phyloP scores from a whole-genome alignment of 73 alveolate genomes.

The Paramecium primaurelia region DNA sequence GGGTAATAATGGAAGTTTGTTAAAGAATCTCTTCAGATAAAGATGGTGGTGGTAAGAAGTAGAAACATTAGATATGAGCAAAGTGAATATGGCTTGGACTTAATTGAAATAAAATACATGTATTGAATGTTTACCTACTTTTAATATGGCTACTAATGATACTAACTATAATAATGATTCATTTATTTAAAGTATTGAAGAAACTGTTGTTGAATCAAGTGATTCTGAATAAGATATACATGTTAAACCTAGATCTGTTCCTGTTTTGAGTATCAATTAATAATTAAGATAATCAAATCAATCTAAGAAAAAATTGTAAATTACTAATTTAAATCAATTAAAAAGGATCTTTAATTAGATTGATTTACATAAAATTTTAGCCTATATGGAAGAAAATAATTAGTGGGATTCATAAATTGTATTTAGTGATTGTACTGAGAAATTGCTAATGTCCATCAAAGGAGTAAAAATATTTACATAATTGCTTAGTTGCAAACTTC shows the following conservation, averaged over 20 bases:
- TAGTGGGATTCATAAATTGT: not conserved
- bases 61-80: slow-evolving; percentile 42
- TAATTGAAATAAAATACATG: slow-evolving; percentile 29
- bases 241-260: not conserved
- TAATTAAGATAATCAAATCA: not conserved
- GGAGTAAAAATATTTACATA: slow-evolving; percentile 4
- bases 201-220: slow-evolving; percentile 7
- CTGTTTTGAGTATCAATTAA: not conserved
- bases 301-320: not conserved
- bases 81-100: slow-evolving; percentile 52
- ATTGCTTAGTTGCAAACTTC: not conserved
- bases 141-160: not conserved
- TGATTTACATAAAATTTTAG: not conserved
- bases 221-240: slow-evolving; percentile 42
- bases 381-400: slow-evolving; percentile 17
- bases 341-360: not conserved
- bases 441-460: not conserved
- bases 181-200: not conserved
- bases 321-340: not conserved
- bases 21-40: slow-evolving; percentile 66
- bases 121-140: not conserved
- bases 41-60: slow-evolving; percentile 88
- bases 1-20: slow-evolving; percentile 78
- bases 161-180: slow-evolving; percentile 23
- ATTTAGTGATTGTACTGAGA: slow-evolving; percentile 7